phyloP scores from a whole-genome alignment of 2,329 filamentous ascomycete species.

The Ophiostoma ulmi region DNA sequence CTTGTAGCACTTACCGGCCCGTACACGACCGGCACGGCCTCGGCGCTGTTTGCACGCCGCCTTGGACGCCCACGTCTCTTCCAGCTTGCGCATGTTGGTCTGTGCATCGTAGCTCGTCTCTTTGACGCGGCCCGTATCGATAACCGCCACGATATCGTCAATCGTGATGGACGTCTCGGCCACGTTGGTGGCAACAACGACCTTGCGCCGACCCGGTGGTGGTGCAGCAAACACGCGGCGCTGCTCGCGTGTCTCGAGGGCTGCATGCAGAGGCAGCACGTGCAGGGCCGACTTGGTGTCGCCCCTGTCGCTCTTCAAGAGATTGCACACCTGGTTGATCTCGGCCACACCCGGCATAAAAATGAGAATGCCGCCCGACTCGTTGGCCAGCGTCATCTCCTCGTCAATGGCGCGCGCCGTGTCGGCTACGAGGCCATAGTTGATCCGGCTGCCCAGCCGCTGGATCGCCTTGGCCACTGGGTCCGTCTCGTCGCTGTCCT shows the following conservation, averaged over 20 bases:
- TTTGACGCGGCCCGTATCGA: slow-evolving; percentile 92
- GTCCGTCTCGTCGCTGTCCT: slow-evolving; percentile 37
- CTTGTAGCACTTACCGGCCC: slow-evolving; percentile 89
- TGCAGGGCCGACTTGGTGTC: slow-evolving; percentile 46
- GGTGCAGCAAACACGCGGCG: slow-evolving; percentile 74
- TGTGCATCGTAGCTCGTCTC: slow-evolving; percentile 90
- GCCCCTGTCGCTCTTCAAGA: slow-evolving; percentile 52
- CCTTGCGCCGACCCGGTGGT: slow-evolving; percentile 76
- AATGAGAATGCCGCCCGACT: slow-evolving; percentile 85
- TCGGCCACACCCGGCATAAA: slow-evolving; percentile 90
- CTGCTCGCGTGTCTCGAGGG: slow-evolving; percentile 82
- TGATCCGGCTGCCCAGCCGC: slow-evolving; percentile 75
- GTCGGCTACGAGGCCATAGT: slow-evolving; percentile 79
- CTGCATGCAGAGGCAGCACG: slow-evolving; percentile 85
- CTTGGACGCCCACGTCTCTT: slow-evolving; percentile 90
- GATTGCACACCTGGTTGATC: slow-evolving; percentile 73
- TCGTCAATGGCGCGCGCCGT: slow-evolving; percentile 77
- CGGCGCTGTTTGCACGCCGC: slow-evolving; percentile 92
- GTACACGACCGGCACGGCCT: slow-evolving; percentile 87
- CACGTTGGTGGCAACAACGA: slow-evolving; percentile 93
- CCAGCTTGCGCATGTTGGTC: slow-evolving; percentile 89
- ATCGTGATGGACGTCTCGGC: slow-evolving; percentile 98
- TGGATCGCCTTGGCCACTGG: slow-evolving; percentile 66
- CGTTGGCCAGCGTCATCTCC: slow-evolving; percentile 58
- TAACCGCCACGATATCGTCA: slow-evolving; percentile 91